Evolutionary conservation across 2,329 filamentous ascomycete genomes (phyloP), one percentile per base, ranked within the genome.

Genomic region (Talaromyces sp.): DNA sequence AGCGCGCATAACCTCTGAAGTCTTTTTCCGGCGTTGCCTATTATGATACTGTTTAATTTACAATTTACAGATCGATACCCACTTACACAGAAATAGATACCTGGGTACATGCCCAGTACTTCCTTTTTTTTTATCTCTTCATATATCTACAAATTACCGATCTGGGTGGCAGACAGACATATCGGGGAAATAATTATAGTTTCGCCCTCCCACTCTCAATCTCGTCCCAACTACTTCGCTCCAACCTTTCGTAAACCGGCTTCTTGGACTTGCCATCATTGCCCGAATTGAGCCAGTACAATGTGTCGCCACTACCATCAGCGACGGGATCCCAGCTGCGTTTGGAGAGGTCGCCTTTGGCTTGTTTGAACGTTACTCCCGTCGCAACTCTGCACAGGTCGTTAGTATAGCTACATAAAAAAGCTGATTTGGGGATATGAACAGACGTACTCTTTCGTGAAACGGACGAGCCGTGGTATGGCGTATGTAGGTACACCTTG

Each of bases 351-450:
- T 78, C 77, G 7, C 72, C 74, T 67, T 82, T 82, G 1, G 77
- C 76, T 65, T 82, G 80, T 66, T 82, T 82, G 71, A 82, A 82
- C 5, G 80, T 82, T n/a, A 77, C 80, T 50, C 77, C 78, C 1
- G 77, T 77, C 62, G 76, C 75, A 59, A 81, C 79, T 60, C 74
- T 76, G 42, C n/a, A 12, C 65, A 66, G 69, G 5, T n/a, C 40
- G 48, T 42, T 31, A 63, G 48, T 35, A 25, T 35, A 2, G 7
- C 14, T 18, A 28, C 28, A 28, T 23, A 21, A 31, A 31, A 21
- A 31, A 31, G 7, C 25, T 39, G 62, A 60, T 62, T 64, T 57
- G 50, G 35, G 21, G 18, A 33, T 9, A 9, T 7, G 8, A 11
- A 1, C 1, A 4, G 21, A 70, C 77, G 67, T 67, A 81, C 78